Percentiles rank a stretch among this genome's conserved stretches.
Evolutionary conservation across 2,329 filamentous ascomycete species (phyloP).

Genomic region (Neodidymelliopsis sp.): DNA sequence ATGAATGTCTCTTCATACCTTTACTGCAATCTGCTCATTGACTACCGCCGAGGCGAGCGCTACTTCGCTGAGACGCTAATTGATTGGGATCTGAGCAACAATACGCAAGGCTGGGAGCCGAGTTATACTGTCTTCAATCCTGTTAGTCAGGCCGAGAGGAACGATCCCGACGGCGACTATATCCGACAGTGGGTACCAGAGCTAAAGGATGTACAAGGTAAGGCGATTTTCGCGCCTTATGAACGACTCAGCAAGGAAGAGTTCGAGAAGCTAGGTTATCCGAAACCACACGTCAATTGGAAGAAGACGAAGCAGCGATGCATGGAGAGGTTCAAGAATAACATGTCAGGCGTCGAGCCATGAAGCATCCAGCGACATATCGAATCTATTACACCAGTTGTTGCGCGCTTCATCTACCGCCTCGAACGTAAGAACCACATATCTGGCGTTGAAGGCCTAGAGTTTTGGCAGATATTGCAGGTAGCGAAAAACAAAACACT

Average conservation of each 20-base stretch:
- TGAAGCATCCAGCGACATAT: neutral
- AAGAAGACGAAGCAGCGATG: constrained; percentile 53
- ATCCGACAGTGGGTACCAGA: constrained; percentile 51
- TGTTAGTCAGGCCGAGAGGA: constrained; percentile 49
- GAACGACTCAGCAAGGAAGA: constrained; percentile 54
- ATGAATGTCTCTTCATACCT: constrained; percentile 47
- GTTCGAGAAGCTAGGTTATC: constrained; percentile 58
- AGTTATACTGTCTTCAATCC: constrained; percentile 59
- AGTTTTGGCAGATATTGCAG: no score
- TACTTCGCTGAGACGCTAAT: constrained; percentile 61
- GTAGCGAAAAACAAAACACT: no score
- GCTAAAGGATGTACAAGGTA: constrained; percentile 52
- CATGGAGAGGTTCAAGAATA: constrained; percentile 54
- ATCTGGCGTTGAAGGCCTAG: neutral
- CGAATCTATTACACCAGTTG: neutral
- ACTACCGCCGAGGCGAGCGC: constrained; percentile 59
- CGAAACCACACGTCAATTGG: constrained; percentile 56
- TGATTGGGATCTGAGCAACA: constrained; percentile 58
- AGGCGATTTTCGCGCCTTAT: constrained; percentile 59
- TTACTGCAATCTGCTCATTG: constrained; percentile 58
- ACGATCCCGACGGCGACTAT: constrained; percentile 49
- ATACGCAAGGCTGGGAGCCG: constrained; percentile 62
- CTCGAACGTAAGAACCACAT: no score
- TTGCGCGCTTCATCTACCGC: no score
- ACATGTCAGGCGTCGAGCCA: constrained; percentile 50